Percentiles rank a stretch among this genome's conserved stretches.
These are phyloP conservation scores for Purpureocillium takamizusanense DNA, from an alignment of 2,329 filamentous ascomycete species.

Conservation along the genomic window DNA sequence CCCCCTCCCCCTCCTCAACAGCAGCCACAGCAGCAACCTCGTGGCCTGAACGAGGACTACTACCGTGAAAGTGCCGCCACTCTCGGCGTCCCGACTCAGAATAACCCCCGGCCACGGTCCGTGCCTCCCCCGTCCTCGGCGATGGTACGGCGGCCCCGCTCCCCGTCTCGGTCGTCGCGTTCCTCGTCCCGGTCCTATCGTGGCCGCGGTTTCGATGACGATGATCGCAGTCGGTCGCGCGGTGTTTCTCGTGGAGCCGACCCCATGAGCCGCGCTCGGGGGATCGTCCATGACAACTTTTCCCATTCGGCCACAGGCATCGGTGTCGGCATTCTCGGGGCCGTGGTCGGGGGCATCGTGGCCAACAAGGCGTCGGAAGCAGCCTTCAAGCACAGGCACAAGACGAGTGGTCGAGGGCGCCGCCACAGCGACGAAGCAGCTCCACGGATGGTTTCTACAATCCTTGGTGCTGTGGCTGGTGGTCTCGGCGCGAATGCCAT, in stretches of 20 bases:
- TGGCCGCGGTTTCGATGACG: constrained; percentile 5
- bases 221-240: constrained; percentile 5
- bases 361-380: constrained; percentile 38
- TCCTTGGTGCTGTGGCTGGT: constrained; percentile 45
- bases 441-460: constrained; percentile 33
- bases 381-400: constrained; percentile 21
- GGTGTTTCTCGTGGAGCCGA: constrained; percentile 9
- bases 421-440: constrained; percentile 19
- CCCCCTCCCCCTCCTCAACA: constrained; percentile 1
- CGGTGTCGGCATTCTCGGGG: constrained; percentile 42
- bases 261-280: constrained; percentile 29
- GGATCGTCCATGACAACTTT: constrained; percentile 36
- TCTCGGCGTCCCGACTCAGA: constrained; percentile 17
- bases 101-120: constrained; percentile 21
- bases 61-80: constrained; percentile 15
- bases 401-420: constrained; percentile 10
- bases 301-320: constrained; percentile 38
- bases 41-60: constrained; percentile 15
- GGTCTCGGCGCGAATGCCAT: constrained; percentile 45
- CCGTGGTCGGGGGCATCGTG: constrained; percentile 45
- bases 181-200: constrained; percentile 16
- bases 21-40: constrained; percentile 9
- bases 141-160: constrained; percentile 7
- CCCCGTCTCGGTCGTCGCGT: constrained; percentile 13
- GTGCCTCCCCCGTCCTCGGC: constrained; percentile 18